Conservation (phyloP, 768 basidiomycete species). For the Leccinum subgranulosum region DNA sequence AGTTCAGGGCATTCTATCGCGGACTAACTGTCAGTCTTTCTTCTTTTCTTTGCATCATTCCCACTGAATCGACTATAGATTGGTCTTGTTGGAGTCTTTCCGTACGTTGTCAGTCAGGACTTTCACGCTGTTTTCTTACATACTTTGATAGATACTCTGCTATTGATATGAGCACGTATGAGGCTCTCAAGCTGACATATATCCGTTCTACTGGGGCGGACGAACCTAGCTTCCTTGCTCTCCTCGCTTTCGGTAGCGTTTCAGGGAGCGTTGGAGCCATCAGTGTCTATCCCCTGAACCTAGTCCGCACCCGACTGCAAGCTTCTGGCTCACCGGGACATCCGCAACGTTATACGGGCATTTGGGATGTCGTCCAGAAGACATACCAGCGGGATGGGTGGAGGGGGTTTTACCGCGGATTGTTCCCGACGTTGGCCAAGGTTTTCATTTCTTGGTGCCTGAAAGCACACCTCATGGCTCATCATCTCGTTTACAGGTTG, state of each 20-base stretch:
- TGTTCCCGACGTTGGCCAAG: constrained; percentile 92
- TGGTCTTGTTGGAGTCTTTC: constrained; percentile 94
- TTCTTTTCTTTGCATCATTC: constrained; percentile 5
- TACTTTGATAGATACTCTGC: constrained; percentile 65
- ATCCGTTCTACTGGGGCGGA: constrained; percentile 80
- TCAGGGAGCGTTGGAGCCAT: constrained; percentile 93
- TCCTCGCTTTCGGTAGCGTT: constrained; percentile 88
- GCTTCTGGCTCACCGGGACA: constrained; percentile 96
- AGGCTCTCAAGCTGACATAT: constrained; percentile 91
- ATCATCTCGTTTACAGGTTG: constrained; percentile 52
- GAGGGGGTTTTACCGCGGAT: constrained; percentile 91
- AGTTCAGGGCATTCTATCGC: constrained; percentile 83
- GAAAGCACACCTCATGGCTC: background rate
- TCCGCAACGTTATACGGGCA: constrained; percentile 86
- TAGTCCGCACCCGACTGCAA: constrained; percentile 92
- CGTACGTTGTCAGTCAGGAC: constrained; percentile 45
- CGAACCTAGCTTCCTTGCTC: constrained; percentile 84
- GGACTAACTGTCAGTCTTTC: constrained; percentile 76
- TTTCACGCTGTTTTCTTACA: constrained; percentile 3
- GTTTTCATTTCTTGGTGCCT: constrained; percentile 33
- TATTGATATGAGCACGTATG: constrained; percentile 97
- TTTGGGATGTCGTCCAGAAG: constrained; percentile 75
- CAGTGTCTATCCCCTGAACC: constrained; percentile 88
- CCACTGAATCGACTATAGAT: constrained; percentile 50
- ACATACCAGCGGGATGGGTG: constrained; percentile 86